Evolutionary conservation across 2,329 filamentous ascomycete species (phyloP).

Genomic region (Stemphylium lycopersici): DNA sequence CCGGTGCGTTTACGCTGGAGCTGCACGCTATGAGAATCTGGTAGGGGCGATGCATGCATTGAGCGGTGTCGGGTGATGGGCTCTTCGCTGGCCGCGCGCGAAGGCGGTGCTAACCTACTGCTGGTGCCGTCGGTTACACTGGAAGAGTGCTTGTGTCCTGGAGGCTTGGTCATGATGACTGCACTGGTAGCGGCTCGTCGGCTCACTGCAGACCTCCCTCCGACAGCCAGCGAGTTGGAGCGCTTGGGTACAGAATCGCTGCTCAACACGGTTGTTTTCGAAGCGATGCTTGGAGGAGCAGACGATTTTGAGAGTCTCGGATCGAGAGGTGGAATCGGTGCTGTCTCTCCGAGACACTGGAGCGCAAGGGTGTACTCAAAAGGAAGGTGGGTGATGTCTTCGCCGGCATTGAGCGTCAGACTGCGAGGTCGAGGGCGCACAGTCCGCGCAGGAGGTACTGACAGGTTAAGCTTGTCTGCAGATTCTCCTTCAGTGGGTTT

Average conservation of each 20-base stretch:
- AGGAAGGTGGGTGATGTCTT: constrained; percentile 44
- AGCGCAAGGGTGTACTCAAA: constrained; percentile 51
- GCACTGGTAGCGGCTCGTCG: constrained; percentile 32
- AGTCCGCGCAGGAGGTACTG: constrained; percentile 18
- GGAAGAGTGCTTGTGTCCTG: constrained; percentile 34
- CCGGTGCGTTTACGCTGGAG: constrained; percentile 38
- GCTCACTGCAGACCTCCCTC: constrained; percentile 39
- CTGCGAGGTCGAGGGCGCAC: constrained; percentile 37
- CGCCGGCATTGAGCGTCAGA: constrained; percentile 42
- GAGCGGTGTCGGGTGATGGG: constrained; percentile 36
- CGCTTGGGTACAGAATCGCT: constrained; percentile 24
- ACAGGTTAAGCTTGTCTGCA: constrained; percentile 10
- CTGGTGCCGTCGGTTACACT: constrained; percentile 30
- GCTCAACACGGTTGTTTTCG: constrained; percentile 29
- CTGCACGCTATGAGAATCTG: constrained; percentile 36
- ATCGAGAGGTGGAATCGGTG: constrained; percentile 20
- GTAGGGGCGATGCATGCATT: constrained; percentile 28
- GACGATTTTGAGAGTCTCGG: constrained; percentile 18
- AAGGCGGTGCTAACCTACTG: constrained; percentile 23
- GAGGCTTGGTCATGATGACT: constrained; percentile 28
- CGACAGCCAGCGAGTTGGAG: constrained; percentile 38
- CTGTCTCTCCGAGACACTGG: constrained; percentile 35
- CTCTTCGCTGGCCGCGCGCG: constrained; percentile 42
- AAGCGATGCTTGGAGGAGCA: constrained; percentile 25
- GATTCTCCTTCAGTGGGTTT: constrained; percentile 5